phyloP scores from a whole-genome alignment of 1,139 yeast genomes.

The Lodderomyces metapsilosis region DNA sequence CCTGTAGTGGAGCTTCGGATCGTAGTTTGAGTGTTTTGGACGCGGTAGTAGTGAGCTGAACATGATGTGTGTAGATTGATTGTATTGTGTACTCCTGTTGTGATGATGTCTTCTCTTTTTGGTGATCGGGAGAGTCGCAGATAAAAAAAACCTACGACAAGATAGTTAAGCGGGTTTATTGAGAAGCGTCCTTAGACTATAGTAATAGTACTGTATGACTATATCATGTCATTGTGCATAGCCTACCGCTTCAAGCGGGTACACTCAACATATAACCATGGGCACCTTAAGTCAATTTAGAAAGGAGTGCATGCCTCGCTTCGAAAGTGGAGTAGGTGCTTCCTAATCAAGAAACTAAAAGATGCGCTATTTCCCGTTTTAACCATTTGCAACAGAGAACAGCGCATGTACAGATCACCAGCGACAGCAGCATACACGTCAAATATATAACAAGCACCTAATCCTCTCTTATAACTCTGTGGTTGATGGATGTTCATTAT shows the following conservation, averaged over 20 bases:
- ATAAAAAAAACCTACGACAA: no score
- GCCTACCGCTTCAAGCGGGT: background rate
- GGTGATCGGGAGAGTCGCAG: no score
- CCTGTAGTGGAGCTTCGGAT: constrained; percentile 7
- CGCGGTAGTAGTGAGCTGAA: constrained; percentile 33
- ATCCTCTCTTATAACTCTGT: background rate
- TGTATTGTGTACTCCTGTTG: no score
- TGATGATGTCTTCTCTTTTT: no score
- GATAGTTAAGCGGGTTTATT: no score
- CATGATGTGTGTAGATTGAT: constrained; percentile 17
- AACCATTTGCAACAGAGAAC: background rate
- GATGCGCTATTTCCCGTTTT: background rate
- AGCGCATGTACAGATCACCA: background rate
- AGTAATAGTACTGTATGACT: no score
- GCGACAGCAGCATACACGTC: no score
- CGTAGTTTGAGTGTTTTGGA: constrained; percentile 26
- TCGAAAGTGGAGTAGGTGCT: background rate
- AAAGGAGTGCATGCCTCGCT: background rate
- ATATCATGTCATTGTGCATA: background rate
- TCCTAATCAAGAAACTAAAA: background rate
- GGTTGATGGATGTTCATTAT: background rate
- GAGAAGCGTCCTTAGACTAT: no score
- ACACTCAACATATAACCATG: no score
- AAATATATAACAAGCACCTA: no score
- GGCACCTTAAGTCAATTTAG: no score